Conservation (phyloP, 768 basidiomycete genomes). For the Xerocomellus chrysenteron region DNA sequence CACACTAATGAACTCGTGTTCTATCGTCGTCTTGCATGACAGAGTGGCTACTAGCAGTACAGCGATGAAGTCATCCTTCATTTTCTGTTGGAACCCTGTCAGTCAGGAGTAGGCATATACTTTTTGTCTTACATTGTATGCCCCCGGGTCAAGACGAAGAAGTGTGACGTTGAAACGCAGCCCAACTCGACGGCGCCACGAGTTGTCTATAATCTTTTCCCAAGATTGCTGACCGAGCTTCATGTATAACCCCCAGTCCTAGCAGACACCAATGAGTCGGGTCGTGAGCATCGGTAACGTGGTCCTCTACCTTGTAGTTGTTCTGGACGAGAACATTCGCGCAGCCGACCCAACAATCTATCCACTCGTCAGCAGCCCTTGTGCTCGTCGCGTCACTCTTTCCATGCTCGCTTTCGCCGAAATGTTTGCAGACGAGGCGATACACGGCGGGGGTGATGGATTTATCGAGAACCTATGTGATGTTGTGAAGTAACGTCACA, state of each 20-base stretch:
- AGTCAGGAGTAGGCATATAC: not conserved
- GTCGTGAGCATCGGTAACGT: not conserved
- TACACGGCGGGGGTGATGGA: conserved; percentile 55
- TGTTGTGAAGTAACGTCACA: not conserved
- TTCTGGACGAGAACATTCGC: conserved; percentile 60
- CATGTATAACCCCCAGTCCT: conserved; percentile 67
- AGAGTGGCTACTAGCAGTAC: conserved; percentile 54
- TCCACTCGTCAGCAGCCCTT: conserved; percentile 51
- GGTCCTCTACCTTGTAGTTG: conserved; percentile 37
- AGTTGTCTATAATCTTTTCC: conserved; percentile 51
- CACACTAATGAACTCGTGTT: conserved; percentile 56
- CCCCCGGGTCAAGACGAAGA: conserved; percentile 56
- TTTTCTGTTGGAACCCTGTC: conserved; percentile 34
- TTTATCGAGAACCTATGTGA: conserved; percentile 46
- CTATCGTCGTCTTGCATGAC: conserved; percentile 46
- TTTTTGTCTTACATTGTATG: conserved; percentile 51
- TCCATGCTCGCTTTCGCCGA: conserved; percentile 34
- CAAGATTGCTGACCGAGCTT: conserved; percentile 51
- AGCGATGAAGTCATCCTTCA: conserved; percentile 50
- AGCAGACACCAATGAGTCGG: not conserved
- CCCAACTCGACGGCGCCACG: conserved; percentile 56
- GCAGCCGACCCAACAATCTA: conserved; percentile 76
- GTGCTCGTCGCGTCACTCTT: conserved; percentile 20
- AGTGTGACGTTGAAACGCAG: conserved; percentile 59
- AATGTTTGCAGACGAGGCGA: conserved; percentile 49